phyloP scores from a whole-genome alignment of 257 asterid genomes.

The Ligustrum vulgare region DNA sequence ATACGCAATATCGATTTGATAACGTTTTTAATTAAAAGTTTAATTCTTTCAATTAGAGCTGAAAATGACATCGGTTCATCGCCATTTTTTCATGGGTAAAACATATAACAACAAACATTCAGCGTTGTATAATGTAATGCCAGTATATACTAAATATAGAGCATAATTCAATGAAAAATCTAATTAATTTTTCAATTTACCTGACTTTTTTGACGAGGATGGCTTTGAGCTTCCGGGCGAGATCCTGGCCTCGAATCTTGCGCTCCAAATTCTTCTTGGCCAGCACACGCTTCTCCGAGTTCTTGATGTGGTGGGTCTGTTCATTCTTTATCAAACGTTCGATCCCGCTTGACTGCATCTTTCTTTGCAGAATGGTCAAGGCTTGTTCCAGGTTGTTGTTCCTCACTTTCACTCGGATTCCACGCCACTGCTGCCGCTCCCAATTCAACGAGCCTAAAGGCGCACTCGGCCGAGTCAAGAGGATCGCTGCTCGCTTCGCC shows the following conservation, averaged over 20 bases:
- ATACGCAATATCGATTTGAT: background rate
- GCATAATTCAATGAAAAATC: background rate
- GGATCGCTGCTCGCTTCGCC: slow-evolving; percentile 38
- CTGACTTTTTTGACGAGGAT: slow-evolving; percentile 81
- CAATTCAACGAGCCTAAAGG: slow-evolving; percentile 22
- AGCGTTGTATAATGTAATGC: background rate
- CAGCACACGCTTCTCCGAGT: slow-evolving; percentile 86
- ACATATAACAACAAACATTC: background rate
- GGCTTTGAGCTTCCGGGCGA: slow-evolving; percentile 79
- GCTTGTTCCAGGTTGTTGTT: slow-evolving; percentile 76
- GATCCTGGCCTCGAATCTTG: slow-evolving; percentile 71
- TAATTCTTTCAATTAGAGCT: background rate
- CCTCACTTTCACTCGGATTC: slow-evolving; percentile 68
- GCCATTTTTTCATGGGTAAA: background rate
- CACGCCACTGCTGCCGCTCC: slow-evolving; percentile 71
- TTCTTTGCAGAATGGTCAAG: slow-evolving; percentile 56
- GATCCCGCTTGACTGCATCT: slow-evolving; percentile 83
- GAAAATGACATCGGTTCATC: background rate
- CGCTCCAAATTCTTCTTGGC: slow-evolving; percentile 75
- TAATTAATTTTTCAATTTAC: slow-evolving; percentile 26
- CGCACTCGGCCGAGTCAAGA: slow-evolving; percentile 16
- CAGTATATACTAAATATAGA: background rate
- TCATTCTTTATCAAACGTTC: slow-evolving; percentile 77
- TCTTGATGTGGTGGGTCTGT: slow-evolving; percentile 63
- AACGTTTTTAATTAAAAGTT: background rate